Evolutionary conservation across 2,329 filamentous ascomycete species (phyloP).

Genomic region (Ophiostoma novo-ulmi): DNA sequence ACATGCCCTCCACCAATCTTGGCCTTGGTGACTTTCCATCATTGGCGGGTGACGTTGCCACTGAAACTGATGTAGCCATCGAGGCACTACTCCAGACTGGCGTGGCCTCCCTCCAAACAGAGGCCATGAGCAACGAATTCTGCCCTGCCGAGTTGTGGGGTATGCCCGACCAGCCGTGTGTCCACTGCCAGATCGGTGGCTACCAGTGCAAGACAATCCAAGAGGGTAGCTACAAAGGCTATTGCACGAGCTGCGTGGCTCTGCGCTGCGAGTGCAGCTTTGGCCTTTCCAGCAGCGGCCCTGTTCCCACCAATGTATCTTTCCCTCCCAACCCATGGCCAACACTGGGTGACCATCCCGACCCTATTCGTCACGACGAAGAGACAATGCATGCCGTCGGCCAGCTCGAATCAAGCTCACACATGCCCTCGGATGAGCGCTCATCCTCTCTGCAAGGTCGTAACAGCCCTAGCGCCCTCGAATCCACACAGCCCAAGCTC

Average conservation of each 20-base stretch:
- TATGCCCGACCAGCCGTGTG: constrained; percentile 46
- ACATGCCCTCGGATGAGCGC: not conserved
- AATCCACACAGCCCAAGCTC: constrained; percentile 50
- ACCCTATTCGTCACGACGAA: constrained; percentile 39
- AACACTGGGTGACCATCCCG: constrained; percentile 41
- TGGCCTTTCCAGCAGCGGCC: constrained; percentile 35
- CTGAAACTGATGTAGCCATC: constrained; percentile 17
- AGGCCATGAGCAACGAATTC: constrained; percentile 35
- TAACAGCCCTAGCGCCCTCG: constrained; percentile 29
- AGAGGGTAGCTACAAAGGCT: constrained; percentile 56
- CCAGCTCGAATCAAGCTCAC: not conserved
- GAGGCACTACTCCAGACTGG: constrained; percentile 10
- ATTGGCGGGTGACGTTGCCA: constrained; percentile 18
- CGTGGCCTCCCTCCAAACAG: constrained; percentile 25
- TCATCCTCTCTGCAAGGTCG: constrained; percentile 27
- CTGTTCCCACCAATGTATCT: constrained; percentile 34
- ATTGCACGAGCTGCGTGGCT: constrained; percentile 59
- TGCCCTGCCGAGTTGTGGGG: constrained; percentile 35
- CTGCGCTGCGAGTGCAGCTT: constrained; percentile 56
- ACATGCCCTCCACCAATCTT: constrained; percentile 31
- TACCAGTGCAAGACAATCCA: constrained; percentile 57
- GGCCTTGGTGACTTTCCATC: not conserved
- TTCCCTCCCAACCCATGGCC: constrained; percentile 47
- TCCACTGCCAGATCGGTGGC: constrained; percentile 47
- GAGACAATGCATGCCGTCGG: not conserved